Conservation (phyloP, 2,329 filamentous ascomycete genomes). For the Ophiostoma novo-ulmi region DNA sequence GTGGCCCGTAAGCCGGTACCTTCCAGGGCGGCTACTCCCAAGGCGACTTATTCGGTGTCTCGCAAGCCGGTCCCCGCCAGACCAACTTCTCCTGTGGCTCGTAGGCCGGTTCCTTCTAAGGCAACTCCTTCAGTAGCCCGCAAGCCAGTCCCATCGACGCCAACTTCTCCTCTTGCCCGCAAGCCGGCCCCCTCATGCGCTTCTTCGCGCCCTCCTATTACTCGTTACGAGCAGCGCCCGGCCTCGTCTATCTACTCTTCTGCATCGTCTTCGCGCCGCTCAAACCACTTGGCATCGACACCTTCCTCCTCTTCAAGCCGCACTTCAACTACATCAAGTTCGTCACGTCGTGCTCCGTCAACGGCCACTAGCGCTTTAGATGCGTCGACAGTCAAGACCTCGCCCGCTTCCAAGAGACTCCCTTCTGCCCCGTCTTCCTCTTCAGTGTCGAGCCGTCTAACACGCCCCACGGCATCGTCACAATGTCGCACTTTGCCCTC, state of each 20-base stretch:
- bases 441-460: background rate
- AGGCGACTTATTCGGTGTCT: background rate
- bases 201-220: background rate
- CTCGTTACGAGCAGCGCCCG: conserved; percentile 1
- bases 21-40: background rate
- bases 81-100: background rate
- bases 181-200: background rate
- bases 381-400: background rate
- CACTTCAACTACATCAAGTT: background rate
- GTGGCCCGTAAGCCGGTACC: background rate
- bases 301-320: background rate
- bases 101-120: background rate
- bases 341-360: background rate
- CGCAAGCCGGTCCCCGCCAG: background rate
- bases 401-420: background rate
- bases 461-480: background rate
- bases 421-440: background rate
- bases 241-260: background rate
- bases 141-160: background rate
- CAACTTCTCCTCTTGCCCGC: background rate
- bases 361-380: background rate
- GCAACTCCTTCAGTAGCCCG: background rate
- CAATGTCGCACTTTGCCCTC: background rate
- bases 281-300: background rate
- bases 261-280: background rate